A percentile compares a stretch with the other conserved stretches of the same genome.
Conservation (phyloP, 441 rosid genomes). For the Melastoma candidum region DNA sequence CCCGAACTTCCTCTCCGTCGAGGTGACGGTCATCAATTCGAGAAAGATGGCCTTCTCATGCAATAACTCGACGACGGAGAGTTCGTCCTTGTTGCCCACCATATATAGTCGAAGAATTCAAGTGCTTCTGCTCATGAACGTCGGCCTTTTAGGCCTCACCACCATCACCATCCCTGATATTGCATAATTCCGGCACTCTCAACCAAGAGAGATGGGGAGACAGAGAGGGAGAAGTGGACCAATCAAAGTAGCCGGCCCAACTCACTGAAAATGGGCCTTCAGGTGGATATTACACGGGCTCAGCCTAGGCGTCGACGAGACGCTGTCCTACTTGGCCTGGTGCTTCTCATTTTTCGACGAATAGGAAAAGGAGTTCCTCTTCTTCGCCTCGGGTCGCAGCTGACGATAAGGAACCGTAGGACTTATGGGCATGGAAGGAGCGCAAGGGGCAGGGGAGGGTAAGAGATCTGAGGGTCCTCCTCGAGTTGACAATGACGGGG, state of each 20-base stretch:
- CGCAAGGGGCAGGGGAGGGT: slow-evolving; percentile 41
- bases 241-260: no score
- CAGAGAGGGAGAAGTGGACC: no score
- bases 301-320: slow-evolving; percentile 9
- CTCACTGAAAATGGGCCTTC: no score
- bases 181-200: no score
- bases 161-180: no score
- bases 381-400: slow-evolving; percentile 25
- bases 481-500: slow-evolving; percentile 77
- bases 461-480: slow-evolving; percentile 29
- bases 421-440: slow-evolving; percentile 30
- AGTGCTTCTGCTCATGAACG: background rate
- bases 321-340: slow-evolving; percentile 6
- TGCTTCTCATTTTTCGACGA: background rate
- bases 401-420: slow-evolving; percentile 40
- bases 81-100: background rate
- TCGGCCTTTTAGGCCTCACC: background rate
- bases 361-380: slow-evolving; percentile 7
- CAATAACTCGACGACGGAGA: slow-evolving; percentile 9
- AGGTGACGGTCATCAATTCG: slow-evolving; percentile 7
- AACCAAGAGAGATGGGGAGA: no score
- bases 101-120: no score
- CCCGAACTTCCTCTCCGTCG: slow-evolving; percentile 3
- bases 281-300: background rate
- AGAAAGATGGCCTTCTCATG: slow-evolving; percentile 8